Percentiles rank a stretch among this genome's conserved stretches.
Conservation (phyloP, 768 basidiomycete genomes). For the Trametes sanguinea region DNA sequence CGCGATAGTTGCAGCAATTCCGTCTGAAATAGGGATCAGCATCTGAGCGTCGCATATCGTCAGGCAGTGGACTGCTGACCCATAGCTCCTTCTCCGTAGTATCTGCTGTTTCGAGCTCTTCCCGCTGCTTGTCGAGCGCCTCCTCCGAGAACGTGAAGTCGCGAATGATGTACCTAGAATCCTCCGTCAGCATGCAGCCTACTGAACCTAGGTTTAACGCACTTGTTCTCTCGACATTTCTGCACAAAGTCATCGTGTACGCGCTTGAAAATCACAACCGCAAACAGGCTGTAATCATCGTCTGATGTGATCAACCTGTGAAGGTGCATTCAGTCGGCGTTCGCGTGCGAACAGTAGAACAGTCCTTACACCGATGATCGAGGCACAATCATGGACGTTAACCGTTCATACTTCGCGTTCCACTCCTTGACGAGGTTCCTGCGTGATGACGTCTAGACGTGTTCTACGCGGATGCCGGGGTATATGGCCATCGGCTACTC, state of each 20-base stretch:
- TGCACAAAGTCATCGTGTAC: slow-evolving; percentile 92
- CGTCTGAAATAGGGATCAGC: slow-evolving; percentile 52
- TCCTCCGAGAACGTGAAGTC: slow-evolving; percentile 91
- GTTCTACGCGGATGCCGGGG: slow-evolving; percentile 26
- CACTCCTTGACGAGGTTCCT: slow-evolving; percentile 86
- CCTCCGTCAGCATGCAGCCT: background rate
- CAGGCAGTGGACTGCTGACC: slow-evolving; percentile 51
- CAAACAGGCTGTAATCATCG: slow-evolving; percentile 84
- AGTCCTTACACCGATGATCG: slow-evolving; percentile 77
- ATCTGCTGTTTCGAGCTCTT: slow-evolving; percentile 79
- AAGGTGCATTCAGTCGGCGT: background rate
- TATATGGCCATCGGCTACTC: slow-evolving; percentile 28
- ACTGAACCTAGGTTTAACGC: slow-evolving; percentile 26
- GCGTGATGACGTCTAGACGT: slow-evolving; percentile 16
- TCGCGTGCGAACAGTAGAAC: background rate
- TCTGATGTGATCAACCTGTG: slow-evolving; percentile 75
- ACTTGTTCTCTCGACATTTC: slow-evolving; percentile 96
- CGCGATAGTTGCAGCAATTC: slow-evolving; percentile 88
- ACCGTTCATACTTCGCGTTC: slow-evolving; percentile 84
- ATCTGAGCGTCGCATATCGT: background rate
- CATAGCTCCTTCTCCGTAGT: slow-evolving; percentile 94
- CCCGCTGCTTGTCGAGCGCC: slow-evolving; percentile 73
- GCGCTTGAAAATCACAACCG: slow-evolving; percentile 86
- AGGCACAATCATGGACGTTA: slow-evolving; percentile 90
- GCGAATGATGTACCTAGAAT: slow-evolving; percentile 81